These are phyloP conservation scores for Pichia nakasei DNA, from an alignment of 805 yeast genomes.

Conservation along the genomic window DNA sequence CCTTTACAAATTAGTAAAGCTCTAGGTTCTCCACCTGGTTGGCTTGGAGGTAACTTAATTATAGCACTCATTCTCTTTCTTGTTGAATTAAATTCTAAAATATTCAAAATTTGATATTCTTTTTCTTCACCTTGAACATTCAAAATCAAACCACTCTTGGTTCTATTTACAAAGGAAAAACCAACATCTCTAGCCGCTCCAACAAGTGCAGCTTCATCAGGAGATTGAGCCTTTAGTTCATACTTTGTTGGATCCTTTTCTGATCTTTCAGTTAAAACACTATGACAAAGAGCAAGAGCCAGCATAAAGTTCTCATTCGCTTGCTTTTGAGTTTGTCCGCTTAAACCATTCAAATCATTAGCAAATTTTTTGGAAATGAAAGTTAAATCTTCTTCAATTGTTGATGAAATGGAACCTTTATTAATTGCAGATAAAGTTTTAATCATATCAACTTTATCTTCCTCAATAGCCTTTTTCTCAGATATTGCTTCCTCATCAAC, in stretches of 20 bases:
- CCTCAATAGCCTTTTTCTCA: constrained; percentile 42
- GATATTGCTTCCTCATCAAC: constrained; percentile 37
- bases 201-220: constrained; percentile 82
- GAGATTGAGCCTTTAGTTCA: constrained; percentile 68
- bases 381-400: constrained; percentile 51
- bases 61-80: constrained; percentile 85
- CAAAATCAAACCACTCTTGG: constrained; percentile 58
- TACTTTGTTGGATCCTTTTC: constrained; percentile 48
- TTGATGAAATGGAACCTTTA: constrained; percentile 21
- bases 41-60: constrained; percentile 50
- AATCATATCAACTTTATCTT: constrained; percentile 55
- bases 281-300: constrained; percentile 68
- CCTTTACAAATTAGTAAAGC: constrained; percentile 73
- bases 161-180: constrained; percentile 53
- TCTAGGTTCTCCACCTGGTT: constrained; percentile 40
- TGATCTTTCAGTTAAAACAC: constrained; percentile 63
- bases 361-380: constrained; percentile 62
- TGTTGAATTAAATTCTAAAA: constrained; percentile 72
- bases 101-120: constrained; percentile 64
- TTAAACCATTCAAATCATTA: constrained; percentile 46
- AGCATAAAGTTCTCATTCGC: constrained; percentile 69
- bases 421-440: constrained; percentile 31
- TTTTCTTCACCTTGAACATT: constrained; percentile 62
- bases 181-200: constrained; percentile 77
- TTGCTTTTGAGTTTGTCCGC: constrained; percentile 44